These are phyloP conservation scores for Polyporus tsugae DNA, from an alignment of 1,284 basidiomycete species.

Conservation along the genomic window DNA sequence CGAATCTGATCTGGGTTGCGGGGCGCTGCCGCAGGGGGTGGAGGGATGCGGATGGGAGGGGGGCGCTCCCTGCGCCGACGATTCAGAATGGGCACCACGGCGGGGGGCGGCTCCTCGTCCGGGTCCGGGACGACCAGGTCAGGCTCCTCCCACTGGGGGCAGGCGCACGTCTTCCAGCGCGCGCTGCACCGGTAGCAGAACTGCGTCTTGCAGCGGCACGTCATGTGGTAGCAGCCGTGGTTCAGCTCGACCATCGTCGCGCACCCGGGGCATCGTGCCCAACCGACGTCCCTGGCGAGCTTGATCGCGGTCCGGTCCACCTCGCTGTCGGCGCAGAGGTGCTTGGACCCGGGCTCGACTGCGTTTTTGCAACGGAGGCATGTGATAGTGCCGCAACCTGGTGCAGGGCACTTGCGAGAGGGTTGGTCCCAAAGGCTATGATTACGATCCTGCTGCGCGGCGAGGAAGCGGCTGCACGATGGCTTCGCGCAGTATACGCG, in stretches of 20 bases:
- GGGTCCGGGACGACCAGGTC: conserved; percentile 28
- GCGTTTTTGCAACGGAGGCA: conserved; percentile 37
- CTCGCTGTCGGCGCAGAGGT: conserved; percentile 32
- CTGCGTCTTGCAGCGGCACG: conserved; percentile 44
- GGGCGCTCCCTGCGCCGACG: neutral
- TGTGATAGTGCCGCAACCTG: conserved; percentile 35
- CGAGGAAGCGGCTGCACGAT: conserved; percentile 47
- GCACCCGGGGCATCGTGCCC: conserved; percentile 55
- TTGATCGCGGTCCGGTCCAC: conserved; percentile 40
- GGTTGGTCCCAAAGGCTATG: neutral
- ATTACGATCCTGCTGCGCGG: conserved; percentile 29
- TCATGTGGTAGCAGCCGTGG: conserved; percentile 49
- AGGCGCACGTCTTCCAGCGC: conserved; percentile 59
- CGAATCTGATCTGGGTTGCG: neutral
- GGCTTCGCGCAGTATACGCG: conserved; percentile 48
- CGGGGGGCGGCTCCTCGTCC: neutral
- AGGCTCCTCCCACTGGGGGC: conserved; percentile 62
- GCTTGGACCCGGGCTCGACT: conserved; percentile 19
- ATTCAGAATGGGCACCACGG: neutral
- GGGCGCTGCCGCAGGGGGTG: neutral
- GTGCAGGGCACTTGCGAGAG: conserved; percentile 25
- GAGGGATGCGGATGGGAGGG: neutral
- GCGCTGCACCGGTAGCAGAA: conserved; percentile 57
- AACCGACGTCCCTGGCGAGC: conserved; percentile 45
- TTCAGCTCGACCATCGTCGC: conserved; percentile 44